Evolutionary conservation across 2,329 filamentous ascomycete genomes (phyloP), one percentile per base, ranked within the genome.

Genomic region (Neurospora sp.): DNA sequence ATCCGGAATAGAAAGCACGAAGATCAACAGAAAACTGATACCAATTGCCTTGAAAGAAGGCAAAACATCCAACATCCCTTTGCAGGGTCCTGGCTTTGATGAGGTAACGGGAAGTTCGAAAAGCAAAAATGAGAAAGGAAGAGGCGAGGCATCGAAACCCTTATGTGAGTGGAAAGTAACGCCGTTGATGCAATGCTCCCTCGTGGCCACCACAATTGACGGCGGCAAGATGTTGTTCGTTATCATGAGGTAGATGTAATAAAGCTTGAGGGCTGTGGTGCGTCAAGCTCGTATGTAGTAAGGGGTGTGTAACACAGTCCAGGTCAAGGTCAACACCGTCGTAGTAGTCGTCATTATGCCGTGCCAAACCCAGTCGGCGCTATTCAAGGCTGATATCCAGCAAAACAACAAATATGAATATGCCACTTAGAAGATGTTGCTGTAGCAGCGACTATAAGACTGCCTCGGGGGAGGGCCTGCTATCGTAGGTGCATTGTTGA

Each of bases 381-480:
- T 69, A 68, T 66, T 38, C 68, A 66, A 71, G 11, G 23, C 46
- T 19, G 66, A 46, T 23, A 69, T 66, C 40, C 52, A 67, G 39
- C 39, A 40, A 40, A 41, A 68, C 69, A 67, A 37, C 46, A 68
- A 72, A 69, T 66, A 69, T 57, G 66, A 69, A 62, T 15, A 17
- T 37, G 37, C 37, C 17, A 17, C 8, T 71, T 72, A 77, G 68
- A 74, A 75, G 4, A 68, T 69, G 12, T 74, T 79, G 66, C 77
- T 81, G 73, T 77, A 80, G 71, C 78, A 82, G 70, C 79, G 80
- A 71, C 77, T 78, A 68, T 80, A 72, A 62, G 72, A 72, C 62
- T 81, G 79, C 73, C 81, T 82, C 37, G 76, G 77, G 17, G 72
- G 66, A 67, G 77, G 75, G 66, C 76, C 75, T 69, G 77, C 15